Percentiles rank a stretch among this genome's conserved stretches.
These are phyloP conservation scores for Phialemonium atrogriseum DNA, from an alignment of 2,329 filamentous ascomycete genomes.

Conservation along the genomic window DNA sequence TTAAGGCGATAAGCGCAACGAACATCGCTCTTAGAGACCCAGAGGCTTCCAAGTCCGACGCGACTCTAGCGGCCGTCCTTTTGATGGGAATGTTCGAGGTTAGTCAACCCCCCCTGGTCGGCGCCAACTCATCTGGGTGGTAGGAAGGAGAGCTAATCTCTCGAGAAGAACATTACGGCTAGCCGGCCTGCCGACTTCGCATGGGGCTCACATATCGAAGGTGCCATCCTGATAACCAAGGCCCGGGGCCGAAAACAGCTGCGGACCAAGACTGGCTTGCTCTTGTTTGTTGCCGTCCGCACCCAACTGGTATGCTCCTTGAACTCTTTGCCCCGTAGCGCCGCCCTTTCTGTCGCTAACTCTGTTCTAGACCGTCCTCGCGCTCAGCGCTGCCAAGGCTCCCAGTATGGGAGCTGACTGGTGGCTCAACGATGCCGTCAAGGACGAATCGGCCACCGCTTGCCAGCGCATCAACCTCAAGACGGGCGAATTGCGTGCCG, in stretches of 20 bases:
- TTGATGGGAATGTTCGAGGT: conserved; percentile 53
- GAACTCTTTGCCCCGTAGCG: not conserved
- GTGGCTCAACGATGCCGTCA: conserved; percentile 48
- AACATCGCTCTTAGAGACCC: conserved; percentile 45
- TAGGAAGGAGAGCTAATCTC: no score
- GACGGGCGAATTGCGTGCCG: conserved; percentile 46
- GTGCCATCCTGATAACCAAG: conserved; percentile 53
- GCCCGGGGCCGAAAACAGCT: conserved; percentile 48
- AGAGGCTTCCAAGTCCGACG: conserved; percentile 40
- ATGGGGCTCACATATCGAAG: conserved; percentile 58
- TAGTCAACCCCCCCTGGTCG: no score
- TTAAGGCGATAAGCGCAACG: conserved; percentile 43
- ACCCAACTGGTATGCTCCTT: conserved; percentile 46
- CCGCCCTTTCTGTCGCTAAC: conserved; percentile 1
- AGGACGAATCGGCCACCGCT: conserved; percentile 37
- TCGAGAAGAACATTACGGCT: conserved; percentile 39
- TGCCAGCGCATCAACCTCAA: conserved; percentile 46
- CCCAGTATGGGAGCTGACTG: conserved; percentile 48
- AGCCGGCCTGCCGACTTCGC: conserved; percentile 45
- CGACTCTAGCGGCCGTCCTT: conserved; percentile 50
- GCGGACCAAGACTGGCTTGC: conserved; percentile 41
- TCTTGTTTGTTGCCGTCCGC: conserved; percentile 51
- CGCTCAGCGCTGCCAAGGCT: conserved; percentile 41
- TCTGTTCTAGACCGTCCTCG: conserved; percentile 42
- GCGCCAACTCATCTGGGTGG: no score